Base-by-base conservation (phyloP, 805 yeast species). In the Candida mattraensis region DNA sequence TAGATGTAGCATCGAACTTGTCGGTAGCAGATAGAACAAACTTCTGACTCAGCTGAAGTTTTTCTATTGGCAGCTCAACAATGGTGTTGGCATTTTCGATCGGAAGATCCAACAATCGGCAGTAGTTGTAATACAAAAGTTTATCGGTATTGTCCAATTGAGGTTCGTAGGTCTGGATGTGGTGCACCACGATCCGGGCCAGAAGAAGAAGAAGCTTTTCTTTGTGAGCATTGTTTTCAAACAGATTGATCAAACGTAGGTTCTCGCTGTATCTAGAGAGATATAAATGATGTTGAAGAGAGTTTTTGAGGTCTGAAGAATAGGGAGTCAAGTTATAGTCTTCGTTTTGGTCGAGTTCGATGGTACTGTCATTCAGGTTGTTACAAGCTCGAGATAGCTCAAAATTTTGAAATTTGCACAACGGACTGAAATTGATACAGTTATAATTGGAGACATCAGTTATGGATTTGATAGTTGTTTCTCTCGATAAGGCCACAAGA, bases 101-200 rank as follows among this genome's bases (percentile, higher is more conserved):
- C 9, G 24, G 18, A 14, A 13, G 15, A 8, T 24, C 35, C 5
- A 40, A 27, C 3, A 43, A 17, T 15, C 33, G 35, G 11, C 18
- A 30, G 20, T 41, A 48, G 19, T 40, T 48, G 24, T 22, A 35
- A 30, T 43, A 45, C 13, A 44, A 20, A 6, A 48, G 37, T 8
- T 24, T 39, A 17, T 45, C 53, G 22, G 23, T 26, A 10, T 33
- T 30, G 18, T 21, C 25, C 16, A 43, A 22, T 10, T 21, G 21
- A 2, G 32, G 35, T 7, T 35, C 19, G 15, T 13, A 7, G 2
- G 21, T 16, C 18, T 43, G 22, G 17, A 48, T 25, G 33, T 45
- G 36, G 3, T 25, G 14, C 11, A 45, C 40, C n/a, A 39, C 41
- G 13, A 39, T 35, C 6, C 15, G 18, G 2, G 53, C 48, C 11